Evolutionary conservation across 306 rosid species (phyloP).

Genomic region (Mimosa pudica): DNA sequence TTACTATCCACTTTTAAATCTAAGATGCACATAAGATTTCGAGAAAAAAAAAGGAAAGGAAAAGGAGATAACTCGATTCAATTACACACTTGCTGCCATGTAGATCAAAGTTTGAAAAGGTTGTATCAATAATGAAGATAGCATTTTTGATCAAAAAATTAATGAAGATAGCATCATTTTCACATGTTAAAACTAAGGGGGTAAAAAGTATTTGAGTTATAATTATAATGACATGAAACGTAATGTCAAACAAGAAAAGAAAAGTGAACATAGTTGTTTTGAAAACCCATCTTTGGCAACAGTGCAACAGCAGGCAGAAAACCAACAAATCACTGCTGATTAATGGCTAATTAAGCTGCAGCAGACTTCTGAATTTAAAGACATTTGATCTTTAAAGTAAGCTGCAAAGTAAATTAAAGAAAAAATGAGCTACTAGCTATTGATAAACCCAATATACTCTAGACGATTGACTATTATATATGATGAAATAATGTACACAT

Average conservation of each 20-base stretch:
- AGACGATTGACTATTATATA: not conserved
- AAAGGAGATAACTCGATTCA: not conserved
- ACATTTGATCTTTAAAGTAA: not conserved
- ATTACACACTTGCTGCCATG: not conserved
- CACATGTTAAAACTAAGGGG: not conserved
- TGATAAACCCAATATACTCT: not conserved
- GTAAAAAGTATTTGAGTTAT: not conserved
- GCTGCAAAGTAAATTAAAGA: not conserved
- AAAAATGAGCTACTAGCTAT: not conserved
- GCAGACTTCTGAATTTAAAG: not conserved
- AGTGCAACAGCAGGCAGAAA: not conserved
- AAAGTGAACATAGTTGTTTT: not conserved
- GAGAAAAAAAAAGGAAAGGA: too few relatives aligned
- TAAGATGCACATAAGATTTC: too few relatives aligned
- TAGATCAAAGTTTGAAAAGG: not conserved
- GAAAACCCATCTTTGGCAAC: not conserved
- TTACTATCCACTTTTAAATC: too few relatives aligned
- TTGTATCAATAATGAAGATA: not conserved
- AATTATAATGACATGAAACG: not conserved
- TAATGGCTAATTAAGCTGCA: not conserved
- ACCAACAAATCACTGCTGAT: not conserved
- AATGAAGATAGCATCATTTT: not conserved
- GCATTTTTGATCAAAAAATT: too few relatives aligned
- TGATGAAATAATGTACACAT: slow-evolving; percentile 23
- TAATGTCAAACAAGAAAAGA: not conserved